Evolutionary conservation across 1,139 yeast genomes (phyloP), one percentile per base, ranked within the genome.

Genomic region (Sugiyamaella neomexicana): DNA sequence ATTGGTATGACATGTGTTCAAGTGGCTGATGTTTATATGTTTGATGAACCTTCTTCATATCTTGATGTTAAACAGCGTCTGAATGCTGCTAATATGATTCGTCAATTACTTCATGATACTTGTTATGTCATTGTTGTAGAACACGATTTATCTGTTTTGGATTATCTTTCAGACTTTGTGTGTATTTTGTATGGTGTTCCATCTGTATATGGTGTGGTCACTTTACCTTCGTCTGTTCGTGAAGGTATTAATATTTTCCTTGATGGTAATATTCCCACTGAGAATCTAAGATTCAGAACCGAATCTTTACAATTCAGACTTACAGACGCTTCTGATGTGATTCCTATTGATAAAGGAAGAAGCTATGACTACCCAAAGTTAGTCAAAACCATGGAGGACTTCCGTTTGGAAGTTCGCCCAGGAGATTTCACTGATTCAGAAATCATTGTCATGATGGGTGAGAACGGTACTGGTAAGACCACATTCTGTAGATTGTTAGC

Each of bases 371-470:
- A 93, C 71, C 97, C 97, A 55, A 64, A 76, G 37, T 86, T 93
- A 95, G 68, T 73, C 55, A 91, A 89, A 79, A 90, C 97, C 49
- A 91, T 90, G 79, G 99, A 99, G 68, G 97, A 90, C 73, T 93
- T 93, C 86, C 83, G 81, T 68, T 80, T 93, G 71, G 77, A 74
- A 58, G 86, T 95, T 59, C 86, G 88, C 68, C 71, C 81, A 44
- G 99, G 99, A 75, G 93, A 87, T 58, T 93, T 91, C 75, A 86
- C 96, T 57, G 96, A 93, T 72, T 89, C 97, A 43, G 99, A 93
- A 77, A 93, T 93, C 66, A 81, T 93, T 69, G 99, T 93, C 57
- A 89, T 93, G 97, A 91, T 93, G 96, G 99, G 99, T 72, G 99
- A 93, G 77, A 93, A 93, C 72, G 99, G 99, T 78, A 93, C 99